These are phyloP conservation scores for Seiridium cupressi DNA, from an alignment of 2,329 filamentous ascomycete genomes.

Conservation along the genomic window DNA sequence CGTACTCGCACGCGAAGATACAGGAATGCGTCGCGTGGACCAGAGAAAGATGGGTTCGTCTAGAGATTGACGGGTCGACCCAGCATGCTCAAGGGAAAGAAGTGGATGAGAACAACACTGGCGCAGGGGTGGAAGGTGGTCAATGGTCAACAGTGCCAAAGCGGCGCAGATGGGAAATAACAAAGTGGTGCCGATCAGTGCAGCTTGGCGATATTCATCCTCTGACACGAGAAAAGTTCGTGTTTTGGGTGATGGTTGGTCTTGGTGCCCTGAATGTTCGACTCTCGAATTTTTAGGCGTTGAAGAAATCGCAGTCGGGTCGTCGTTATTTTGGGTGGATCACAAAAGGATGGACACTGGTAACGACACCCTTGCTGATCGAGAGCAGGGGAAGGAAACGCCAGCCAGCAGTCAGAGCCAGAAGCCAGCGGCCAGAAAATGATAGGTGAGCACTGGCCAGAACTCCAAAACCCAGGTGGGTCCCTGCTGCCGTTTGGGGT, in stretches of 20 bases:
- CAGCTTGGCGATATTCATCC: neutral
- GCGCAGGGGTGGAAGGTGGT: neutral
- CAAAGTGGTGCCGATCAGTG: neutral
- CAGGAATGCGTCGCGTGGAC: too few relatives aligned
- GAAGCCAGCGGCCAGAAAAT: too few relatives aligned
- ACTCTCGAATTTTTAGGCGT: slow-evolving; percentile 3
- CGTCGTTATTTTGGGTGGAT: slow-evolving; percentile 8
- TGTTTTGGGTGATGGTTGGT: neutral
- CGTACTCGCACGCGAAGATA: neutral
- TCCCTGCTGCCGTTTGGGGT: too few relatives aligned
- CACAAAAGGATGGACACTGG: neutral
- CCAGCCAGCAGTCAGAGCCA: too few relatives aligned
- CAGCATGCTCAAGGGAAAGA: slow-evolving; percentile 2
- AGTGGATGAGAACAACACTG: neutral
- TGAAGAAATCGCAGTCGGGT: slow-evolving; percentile 4
- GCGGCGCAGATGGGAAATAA: neutral
- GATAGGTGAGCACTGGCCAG: too few relatives aligned
- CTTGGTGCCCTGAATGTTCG: neutral
- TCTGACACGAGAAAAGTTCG: slow-evolving; percentile 5
- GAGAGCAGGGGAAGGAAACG: too few relatives aligned
- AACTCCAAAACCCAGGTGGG: too few relatives aligned
- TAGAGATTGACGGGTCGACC: slow-evolving; percentile 1
- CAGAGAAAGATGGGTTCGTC: neutral
- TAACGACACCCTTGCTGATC: too few relatives aligned
- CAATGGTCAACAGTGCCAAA: neutral